Evolutionary conservation across 176 grass and related monocot genomes (phyloP), one percentile per base, ranked within the genome.

Genomic region (Juncus effusus): DNA sequence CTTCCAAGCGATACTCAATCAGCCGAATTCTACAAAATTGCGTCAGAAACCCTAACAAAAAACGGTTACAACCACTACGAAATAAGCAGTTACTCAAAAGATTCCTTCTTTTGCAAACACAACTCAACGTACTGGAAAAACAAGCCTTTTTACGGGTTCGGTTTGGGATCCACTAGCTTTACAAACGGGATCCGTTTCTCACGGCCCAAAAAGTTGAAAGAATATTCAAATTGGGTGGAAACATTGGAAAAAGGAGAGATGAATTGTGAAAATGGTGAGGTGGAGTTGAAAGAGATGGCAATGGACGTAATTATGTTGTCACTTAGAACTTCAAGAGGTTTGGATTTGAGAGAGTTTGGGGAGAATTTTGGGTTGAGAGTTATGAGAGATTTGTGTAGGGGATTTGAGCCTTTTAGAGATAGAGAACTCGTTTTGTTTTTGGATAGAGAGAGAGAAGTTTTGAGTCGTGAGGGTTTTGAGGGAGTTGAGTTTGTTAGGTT

Each of bases 291-390:
- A 76, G 87, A 91, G 51, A 71, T 91, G 79, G 92, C 92, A 3
- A 85, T 91, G 82, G 92, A 91, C 69, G 70, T 87, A 0, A 81
- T 96, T 69, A 96, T 96, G 87, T 53, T 91, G 51, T 91, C 92
- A 14, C 51, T 96, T 56, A 86, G 92, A 77, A 96, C 84, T 57
- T 81, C 92, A 62, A 65, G 58, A 74, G 92, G 92, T 4, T 73
- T 96, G 19, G 62, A 96, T 78, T 15, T 88, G 62, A 73, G 53
- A 60, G 76, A 73, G 56, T 96, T 96, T 58, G 79, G 62, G 55
- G 87, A 65, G 79, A 81, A 74, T 6, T 91, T 96, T 54, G 84
- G 87, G 14, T 75, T 60, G 64, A 62, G 28, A n/a, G 40, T 96
- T 40, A 56, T 63, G 1, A 2, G 60, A 12, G 83, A 69, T 38